Percentiles rank a stretch among this genome's conserved stretches.
Evolutionary conservation across 148 eudicot genomes (phyloP).

Genomic region (Camellia lanceoleosa): DNA sequence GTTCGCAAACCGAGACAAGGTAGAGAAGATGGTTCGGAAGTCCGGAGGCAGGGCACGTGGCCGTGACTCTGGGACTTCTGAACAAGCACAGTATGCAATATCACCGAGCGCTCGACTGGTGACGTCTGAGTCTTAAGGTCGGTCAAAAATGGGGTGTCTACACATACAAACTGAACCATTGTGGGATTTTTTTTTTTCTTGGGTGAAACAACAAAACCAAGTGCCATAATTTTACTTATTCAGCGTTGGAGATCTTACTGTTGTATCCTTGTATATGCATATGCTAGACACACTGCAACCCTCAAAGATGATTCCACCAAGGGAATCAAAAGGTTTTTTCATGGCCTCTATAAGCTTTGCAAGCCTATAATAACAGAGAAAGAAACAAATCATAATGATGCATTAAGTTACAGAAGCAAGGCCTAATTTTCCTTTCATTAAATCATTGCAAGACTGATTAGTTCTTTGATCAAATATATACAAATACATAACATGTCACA

Average conservation of each 20-base stretch:
- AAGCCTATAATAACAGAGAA: constrained; percentile 45
- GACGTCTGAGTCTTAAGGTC: too few relatives aligned
- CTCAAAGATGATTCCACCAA: constrained; percentile 33
- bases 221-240: not conserved
- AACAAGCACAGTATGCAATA: too few relatives aligned
- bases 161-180: not conserved
- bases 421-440: not conserved
- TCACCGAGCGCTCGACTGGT: too few relatives aligned
- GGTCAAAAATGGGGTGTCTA: too few relatives aligned
- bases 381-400: too few relatives aligned
- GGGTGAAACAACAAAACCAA: not conserved
- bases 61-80: too few relatives aligned
- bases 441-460: not conserved
- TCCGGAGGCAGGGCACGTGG: too few relatives aligned
- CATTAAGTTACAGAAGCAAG: not conserved
- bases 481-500: not conserved
- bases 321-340: constrained; percentile 64
- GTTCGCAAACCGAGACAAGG: too few relatives aligned
- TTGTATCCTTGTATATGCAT: constrained; percentile 62
- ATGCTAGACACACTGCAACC: constrained; percentile 60
- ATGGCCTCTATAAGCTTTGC: constrained; percentile 67
- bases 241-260: constrained; percentile 45
- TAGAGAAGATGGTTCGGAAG: too few relatives aligned
- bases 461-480: too few relatives aligned
- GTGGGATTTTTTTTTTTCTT: not conserved